phyloP scores from a whole-genome alignment of 192 early-diverging fungal genomes.

The Neocallimastix lanati region DNA sequence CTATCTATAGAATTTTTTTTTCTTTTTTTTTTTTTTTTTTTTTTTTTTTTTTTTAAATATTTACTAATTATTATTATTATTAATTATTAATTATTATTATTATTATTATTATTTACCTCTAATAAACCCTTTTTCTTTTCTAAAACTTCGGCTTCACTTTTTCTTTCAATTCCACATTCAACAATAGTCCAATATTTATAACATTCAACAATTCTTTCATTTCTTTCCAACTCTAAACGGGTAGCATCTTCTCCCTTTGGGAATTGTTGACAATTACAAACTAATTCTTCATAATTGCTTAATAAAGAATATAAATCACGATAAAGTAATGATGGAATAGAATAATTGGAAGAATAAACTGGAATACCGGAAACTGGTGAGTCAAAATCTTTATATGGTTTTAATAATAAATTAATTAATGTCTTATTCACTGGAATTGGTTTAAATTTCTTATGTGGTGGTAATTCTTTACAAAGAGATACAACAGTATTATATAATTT shows the following conservation, averaged over 20 bases:
- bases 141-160: slow-evolving; percentile 12
- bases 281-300: slow-evolving; percentile 18
- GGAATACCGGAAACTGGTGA: slow-evolving; percentile 8
- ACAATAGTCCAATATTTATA: slow-evolving; percentile 22
- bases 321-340: not conserved
- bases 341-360: not conserved
- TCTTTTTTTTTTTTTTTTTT: no score
- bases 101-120: no score
- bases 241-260: slow-evolving; percentile 16
- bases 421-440: not conserved
- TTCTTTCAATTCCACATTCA: slow-evolving; percentile 4
- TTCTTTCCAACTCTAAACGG: slow-evolving; percentile 1
- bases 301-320: slow-evolving; percentile 10
- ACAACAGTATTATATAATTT: not conserved
- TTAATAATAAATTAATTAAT: slow-evolving; percentile 1
- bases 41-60: not conserved
- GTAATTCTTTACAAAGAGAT: not conserved
- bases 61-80: no score
- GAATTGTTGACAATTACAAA: slow-evolving; percentile 13
- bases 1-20: no score
- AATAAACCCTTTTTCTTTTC: slow-evolving; percentile 20
- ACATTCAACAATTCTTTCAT: slow-evolving; percentile 12
- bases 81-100: no score
- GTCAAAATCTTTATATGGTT: slow-evolving; percentile 1
- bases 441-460: not conserved